These are phyloP conservation scores for Colletotrichum eleusines DNA, from an alignment of 2,329 filamentous ascomycete genomes.

Conservation along the genomic window DNA sequence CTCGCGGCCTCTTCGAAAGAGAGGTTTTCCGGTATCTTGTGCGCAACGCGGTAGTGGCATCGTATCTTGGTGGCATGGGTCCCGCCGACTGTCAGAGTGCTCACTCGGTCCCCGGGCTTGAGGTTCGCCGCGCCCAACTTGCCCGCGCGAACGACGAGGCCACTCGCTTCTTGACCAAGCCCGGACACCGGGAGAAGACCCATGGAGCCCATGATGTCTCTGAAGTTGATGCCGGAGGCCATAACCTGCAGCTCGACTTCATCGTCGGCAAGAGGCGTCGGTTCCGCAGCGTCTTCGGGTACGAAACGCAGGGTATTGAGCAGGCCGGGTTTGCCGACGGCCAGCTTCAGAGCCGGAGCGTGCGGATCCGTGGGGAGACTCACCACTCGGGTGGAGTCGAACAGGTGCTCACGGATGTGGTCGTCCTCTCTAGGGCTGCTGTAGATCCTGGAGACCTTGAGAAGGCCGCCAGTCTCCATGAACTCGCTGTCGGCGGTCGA, in stretches of 20 bases:
- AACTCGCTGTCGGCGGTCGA: background rate
- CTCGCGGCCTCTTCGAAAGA: slow-evolving; percentile 49
- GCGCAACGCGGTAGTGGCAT: slow-evolving; percentile 19
- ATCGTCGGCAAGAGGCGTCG: slow-evolving; percentile 35
- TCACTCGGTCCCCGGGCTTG: slow-evolving; percentile 34
- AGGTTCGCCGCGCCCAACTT: background rate
- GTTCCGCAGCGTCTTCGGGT: slow-evolving; percentile 42
- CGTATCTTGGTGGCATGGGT: background rate
- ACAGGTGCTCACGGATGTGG: slow-evolving; percentile 45
- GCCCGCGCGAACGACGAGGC: slow-evolving; percentile 38
- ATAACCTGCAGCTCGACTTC: slow-evolving; percentile 49
- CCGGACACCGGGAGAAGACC: slow-evolving; percentile 44
- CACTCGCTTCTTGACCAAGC: slow-evolving; percentile 47
- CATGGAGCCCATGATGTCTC: slow-evolving; percentile 51
- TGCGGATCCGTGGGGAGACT: too few relatives aligned
- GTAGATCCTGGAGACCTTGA: slow-evolving; percentile 45
- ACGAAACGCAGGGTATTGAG: slow-evolving; percentile 48
- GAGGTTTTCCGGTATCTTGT: slow-evolving; percentile 52
- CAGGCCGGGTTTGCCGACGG: slow-evolving; percentile 44
- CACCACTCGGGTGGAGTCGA: slow-evolving; percentile 33
- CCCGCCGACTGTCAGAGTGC: background rate
- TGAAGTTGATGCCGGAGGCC: slow-evolving; percentile 51
- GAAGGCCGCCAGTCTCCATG: background rate
- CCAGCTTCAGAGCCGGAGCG: slow-evolving; percentile 5
- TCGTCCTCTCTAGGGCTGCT: slow-evolving; percentile 44